These are phyloP conservation scores for Comarum palustre DNA, from an alignment of 306 rosid species.

Conservation along the genomic window DNA sequence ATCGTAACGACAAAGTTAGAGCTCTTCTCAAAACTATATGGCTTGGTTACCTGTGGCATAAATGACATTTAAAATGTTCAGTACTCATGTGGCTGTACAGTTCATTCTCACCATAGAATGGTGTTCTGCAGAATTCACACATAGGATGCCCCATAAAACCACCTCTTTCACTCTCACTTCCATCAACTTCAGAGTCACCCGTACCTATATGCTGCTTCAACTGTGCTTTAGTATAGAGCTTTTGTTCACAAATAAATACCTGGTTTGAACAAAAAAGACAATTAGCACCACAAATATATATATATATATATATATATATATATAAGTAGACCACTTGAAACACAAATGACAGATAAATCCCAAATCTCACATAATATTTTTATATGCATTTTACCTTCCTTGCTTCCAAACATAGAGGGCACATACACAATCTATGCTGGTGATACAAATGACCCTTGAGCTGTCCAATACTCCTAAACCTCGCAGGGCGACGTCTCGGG, in stretches of 20 bases:
- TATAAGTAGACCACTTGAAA: not conserved
- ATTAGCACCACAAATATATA: too few species aligned
- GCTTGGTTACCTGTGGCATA: constrained; percentile 74
- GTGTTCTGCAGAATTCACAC: constrained; percentile 85
- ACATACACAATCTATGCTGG: constrained; percentile 74
- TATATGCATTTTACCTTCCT: constrained; percentile 59
- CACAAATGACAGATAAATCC: not conserved
- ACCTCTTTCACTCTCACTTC: constrained; percentile 97
- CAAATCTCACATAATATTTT: not conserved
- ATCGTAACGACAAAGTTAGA: not conserved
- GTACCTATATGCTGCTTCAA: constrained; percentile 73
- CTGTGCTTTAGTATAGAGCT: constrained; percentile 74
- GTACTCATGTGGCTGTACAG: constrained; percentile 85
- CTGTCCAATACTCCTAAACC: constrained; percentile 75
- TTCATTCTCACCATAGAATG: constrained; percentile 92
- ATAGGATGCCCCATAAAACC: constrained; percentile 93
- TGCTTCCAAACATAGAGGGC: constrained; percentile 86
- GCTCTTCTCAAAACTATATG: not conserved
- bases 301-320: too few species aligned
- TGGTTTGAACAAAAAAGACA: constrained; percentile 27
- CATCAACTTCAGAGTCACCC: constrained; percentile 94
- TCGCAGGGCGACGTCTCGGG: constrained; percentile 49
- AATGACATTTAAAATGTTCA: constrained; percentile 89
- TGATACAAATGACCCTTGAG: constrained; percentile 87
- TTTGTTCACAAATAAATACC: constrained; percentile 95